Base-by-base conservation (phyloP, 176 grass and related monocot genomes). In the Oryza meridionalis region DNA sequence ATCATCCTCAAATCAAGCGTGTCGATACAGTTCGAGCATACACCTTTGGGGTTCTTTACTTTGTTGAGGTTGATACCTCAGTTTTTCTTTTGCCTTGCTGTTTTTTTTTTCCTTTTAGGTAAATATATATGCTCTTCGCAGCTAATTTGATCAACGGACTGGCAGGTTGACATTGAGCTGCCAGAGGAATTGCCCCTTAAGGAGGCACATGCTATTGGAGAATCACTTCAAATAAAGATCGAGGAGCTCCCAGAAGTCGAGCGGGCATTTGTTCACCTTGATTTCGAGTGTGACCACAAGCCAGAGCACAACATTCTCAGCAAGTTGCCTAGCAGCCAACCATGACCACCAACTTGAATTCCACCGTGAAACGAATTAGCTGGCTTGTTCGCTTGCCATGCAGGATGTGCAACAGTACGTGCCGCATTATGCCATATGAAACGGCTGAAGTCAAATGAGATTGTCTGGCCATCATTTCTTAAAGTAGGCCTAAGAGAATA, bases 131-230 rank as follows among this genome's bases (percentile, higher is more conserved):
- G 9, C 43, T 66, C 15, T 53, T 67, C n/a, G 38, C 40, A 45
- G 38, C 27, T 82, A 55, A 82, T 46, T 69, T 26, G 14, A 67
- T 73, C 4, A 46, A 64, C 79, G 59, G n/a, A 42, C 66, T 85
- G 55, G 29, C 78, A 97, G 95, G 95, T 97, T 65, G 95, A 97
- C 79, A 97, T 97, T 53, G 95, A 97, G 69, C 95, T 97, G 69
- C 95, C 95, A 0, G 95, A 97, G 82, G 92, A 97, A 69, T 91
- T 97, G 84, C 92, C 95, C 32, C 89, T 94, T 22, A 97, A 94
- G 77, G 95, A 97, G 47, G 92, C 92, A 0, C 95, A 97, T 72
- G 85, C 90, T 29, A 94, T 94, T 14, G 95, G 95, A 50, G 95
- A 97, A 86, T 93, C 95, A 3, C 84, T 97, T 31, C 95, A 97